Evolutionary conservation across 129 eudicot species (phyloP).

Genomic region (Tanacetum coccineum): DNA sequence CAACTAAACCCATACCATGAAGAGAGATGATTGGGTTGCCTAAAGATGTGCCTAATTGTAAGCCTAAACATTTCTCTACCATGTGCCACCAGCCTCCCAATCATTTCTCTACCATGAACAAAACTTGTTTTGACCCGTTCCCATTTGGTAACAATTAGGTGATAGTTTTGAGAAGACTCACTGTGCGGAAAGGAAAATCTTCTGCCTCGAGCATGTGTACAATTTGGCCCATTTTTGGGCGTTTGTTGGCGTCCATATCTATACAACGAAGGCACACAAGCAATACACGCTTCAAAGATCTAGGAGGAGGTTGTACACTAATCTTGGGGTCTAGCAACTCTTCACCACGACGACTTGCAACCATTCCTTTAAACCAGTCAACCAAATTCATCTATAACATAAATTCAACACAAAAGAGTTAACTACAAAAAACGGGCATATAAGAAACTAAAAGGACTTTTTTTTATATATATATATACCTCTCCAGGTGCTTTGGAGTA

Average conservation of each 20-base stretch:
- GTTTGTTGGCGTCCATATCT: conserved; percentile 80
- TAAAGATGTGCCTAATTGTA: no score
- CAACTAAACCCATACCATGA: no score
- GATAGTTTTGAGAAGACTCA: neutral
- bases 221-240: conserved; percentile 95
- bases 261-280: conserved; percentile 91
- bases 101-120: no score
- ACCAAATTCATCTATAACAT: conserved; percentile 89
- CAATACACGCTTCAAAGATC: conserved; percentile 80
- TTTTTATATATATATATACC: conserved; percentile 49
- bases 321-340: conserved; percentile 73
- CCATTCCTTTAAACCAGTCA: conserved; percentile 97
- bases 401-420: conserved; percentile 15
- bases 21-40: no score
- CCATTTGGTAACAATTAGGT: neutral
- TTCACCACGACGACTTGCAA: conserved; percentile 82
- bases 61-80: no score
- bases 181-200: conserved; percentile 62
- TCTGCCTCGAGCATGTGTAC: conserved; percentile 97
- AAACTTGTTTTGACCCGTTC: no score
- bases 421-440: neutral
- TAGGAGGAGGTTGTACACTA: conserved; percentile 65
- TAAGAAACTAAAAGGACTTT: neutral
- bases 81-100: no score
- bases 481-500: conserved; percentile 93